A percentile compares a stretch with the other conserved stretches of the same genome.
Conservation (phyloP, 495 filamentous ascomycete genomes). For the Podospora bellae-mahoneyi region DNA sequence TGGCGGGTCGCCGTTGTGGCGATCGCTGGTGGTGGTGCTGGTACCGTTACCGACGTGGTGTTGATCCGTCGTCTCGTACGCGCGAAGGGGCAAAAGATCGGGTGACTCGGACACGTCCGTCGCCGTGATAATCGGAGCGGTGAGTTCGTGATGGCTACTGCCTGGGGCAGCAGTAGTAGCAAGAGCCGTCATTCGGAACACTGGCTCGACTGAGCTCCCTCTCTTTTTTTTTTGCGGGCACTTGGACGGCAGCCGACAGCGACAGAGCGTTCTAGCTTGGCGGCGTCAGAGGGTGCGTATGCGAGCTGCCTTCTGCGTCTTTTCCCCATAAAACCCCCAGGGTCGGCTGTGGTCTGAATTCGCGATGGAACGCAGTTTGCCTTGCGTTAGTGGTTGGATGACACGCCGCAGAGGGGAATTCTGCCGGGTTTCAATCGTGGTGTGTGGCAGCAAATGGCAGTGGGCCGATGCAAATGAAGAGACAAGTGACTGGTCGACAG, state of each 20-base stretch:
- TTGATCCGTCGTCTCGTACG: constrained; percentile 19
- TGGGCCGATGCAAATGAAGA: not conserved
- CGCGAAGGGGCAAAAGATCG: constrained; percentile 39
- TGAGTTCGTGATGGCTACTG: constrained; percentile 25
- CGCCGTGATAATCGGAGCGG: constrained; percentile 19
- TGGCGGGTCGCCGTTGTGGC: constrained; percentile 20
- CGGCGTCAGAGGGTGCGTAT: constrained; percentile 3
- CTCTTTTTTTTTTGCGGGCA: not conserved
- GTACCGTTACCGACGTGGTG: constrained; percentile 12
- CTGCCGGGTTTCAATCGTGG: not conserved
- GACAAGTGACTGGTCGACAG: constrained; percentile 1
- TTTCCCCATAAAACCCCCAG: not conserved
- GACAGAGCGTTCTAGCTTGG: not conserved
- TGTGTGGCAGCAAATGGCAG: constrained; percentile 1
- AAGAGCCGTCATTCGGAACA: constrained; percentile 25
- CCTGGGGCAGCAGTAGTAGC: constrained; percentile 30
- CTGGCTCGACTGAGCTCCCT: constrained; percentile 12
- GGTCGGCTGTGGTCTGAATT: not conserved
- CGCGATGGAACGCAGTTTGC: not conserved
- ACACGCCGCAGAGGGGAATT: constrained; percentile 1
- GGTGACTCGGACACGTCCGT: constrained; percentile 20
- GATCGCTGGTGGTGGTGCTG: constrained; percentile 17
- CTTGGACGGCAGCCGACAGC: constrained; percentile 7
- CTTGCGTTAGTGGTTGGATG: constrained; percentile 6
- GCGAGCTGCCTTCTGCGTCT: not conserved